Conservation (phyloP, 257 asterid genomes). For the Nicotiana knightiana region DNA sequence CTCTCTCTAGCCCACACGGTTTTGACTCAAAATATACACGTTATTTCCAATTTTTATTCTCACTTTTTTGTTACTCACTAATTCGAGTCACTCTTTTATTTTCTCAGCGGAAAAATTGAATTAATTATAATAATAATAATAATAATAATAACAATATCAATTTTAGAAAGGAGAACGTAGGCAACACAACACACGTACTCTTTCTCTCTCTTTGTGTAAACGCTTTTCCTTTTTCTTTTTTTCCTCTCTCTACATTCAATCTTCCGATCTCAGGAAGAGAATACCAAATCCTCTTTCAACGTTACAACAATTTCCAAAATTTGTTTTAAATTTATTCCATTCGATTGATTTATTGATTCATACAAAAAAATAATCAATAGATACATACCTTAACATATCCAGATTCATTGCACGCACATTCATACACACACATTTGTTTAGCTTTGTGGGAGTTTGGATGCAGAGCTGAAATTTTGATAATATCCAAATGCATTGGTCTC, state of each 20-base stretch:
- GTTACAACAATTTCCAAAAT: not conserved
- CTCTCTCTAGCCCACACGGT: constrained; percentile 4
- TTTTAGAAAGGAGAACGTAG: not conserved
- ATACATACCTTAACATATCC: not conserved
- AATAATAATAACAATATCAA: not conserved
- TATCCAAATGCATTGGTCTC: constrained; percentile 24
- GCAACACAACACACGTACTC: not conserved
- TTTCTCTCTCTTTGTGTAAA: not conserved
- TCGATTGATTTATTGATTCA: not conserved
- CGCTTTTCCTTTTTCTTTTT: not conserved
- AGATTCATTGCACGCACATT: not conserved
- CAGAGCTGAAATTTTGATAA: not conserved
- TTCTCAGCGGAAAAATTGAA: not conserved
- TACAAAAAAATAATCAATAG: not conserved
- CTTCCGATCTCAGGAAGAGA: constrained; percentile 34
- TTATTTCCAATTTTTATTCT: not conserved
- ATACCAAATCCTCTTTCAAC: not conserved
- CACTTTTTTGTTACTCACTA: not conserved
- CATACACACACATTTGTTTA: not conserved
- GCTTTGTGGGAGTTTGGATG: constrained; percentile 17
- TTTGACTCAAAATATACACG: constrained; percentile 11
- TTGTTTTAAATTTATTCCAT: not conserved
- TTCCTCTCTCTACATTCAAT: constrained; percentile 28
- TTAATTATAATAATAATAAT: not conserved
- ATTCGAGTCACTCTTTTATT: not conserved